Evolutionary conservation across 257 asterid genomes (phyloP).

Genomic region (Galeopsis tetrahit): DNA sequence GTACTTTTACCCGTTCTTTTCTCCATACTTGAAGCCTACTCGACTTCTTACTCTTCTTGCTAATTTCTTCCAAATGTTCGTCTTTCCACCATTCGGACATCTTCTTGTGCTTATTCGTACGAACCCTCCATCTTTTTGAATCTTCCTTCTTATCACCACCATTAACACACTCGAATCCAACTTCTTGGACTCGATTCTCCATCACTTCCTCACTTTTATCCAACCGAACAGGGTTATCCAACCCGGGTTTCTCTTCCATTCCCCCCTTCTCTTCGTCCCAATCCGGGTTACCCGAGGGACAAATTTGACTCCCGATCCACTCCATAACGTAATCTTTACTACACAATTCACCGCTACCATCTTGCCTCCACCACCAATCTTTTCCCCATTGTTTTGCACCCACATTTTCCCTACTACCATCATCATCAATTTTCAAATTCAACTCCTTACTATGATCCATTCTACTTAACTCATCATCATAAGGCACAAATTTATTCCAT

Average conservation of each 20-base stretch:
- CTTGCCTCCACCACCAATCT: slow-evolving; percentile 99
- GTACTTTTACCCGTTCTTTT: slow-evolving; percentile 47
- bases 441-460: slow-evolving; percentile 59
- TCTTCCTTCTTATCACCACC: slow-evolving; percentile 43
- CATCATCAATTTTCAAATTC: slow-evolving; percentile 45
- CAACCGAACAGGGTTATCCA: neutral
- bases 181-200: slow-evolving; percentile 44
- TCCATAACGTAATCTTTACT: slow-evolving; percentile 94
- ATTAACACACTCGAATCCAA: slow-evolving; percentile 34
- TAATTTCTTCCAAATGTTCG: slow-evolving; percentile 65
- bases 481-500: slow-evolving; percentile 52
- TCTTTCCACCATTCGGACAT: slow-evolving; percentile 99
- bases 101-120: slow-evolving; percentile 62
- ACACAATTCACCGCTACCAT: slow-evolving; percentile 86
- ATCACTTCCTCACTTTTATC: slow-evolving; percentile 47
- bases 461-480: slow-evolving; percentile 59
- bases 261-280: slow-evolving; percentile 81
- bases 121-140: slow-evolving; percentile 43
- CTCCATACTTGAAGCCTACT: slow-evolving; percentile 39
- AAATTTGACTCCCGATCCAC: slow-evolving; percentile 95
- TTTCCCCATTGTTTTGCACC: slow-evolving; percentile 82
- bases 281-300: slow-evolving; percentile 46
- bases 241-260: slow-evolving; percentile 29
- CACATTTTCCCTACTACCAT: slow-evolving; percentile 7
- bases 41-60: slow-evolving; percentile 42